Evolutionary conservation across 139 green algal species (phyloP), one percentile per base, ranked within the genome.

Genomic region (Chlamydomonas applanata): DNA sequence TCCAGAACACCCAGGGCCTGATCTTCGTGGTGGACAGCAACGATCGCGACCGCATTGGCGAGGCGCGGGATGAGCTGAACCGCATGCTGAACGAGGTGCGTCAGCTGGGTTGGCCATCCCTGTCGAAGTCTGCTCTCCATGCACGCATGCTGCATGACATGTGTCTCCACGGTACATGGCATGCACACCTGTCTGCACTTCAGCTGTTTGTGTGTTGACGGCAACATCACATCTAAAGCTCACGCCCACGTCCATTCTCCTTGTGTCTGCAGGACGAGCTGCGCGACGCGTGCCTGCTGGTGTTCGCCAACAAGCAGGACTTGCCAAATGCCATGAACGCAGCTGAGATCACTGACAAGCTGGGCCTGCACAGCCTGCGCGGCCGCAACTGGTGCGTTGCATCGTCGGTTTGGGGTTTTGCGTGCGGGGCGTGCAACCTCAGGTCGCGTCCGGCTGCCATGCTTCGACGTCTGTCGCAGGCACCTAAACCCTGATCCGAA

Each of bases 301-400:
- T 99, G 3, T 99, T 98, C 84, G 96, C 96, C 34, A 99, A 99
- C 87, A 99, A 99, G 84, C 95, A 99, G 81, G 95, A 99, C 16
- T 53, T 73, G 67, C 67, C 67, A 22, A 73, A 73, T 29, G 67
- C 67, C 11, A 99, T 99, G 96, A 98, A 96, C 75, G 93, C 94
- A n/a, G 95, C 95, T 61, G 95, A 99, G 85, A 97, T 99, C 79
- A 99, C 96, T 45, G 96, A 99, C 86, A 97, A 98, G 91, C 91
- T 99, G 60, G 95, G 94, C 46, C 89, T 99, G 79, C 93, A 98
- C 89, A 91, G 85, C 20, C 88, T 99, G 76, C 91, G 94, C 74
- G 92, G 98, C 84, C 90, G 95, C 74, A 90, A 98, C 77, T 99
- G 95, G 95, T 96, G 70, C 25, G 90, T 56, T 30, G 7, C 11